phyloP scores from a whole-genome alignment of 805 yeast genomes.

The Wickerhamomyces ciferrii region DNA sequence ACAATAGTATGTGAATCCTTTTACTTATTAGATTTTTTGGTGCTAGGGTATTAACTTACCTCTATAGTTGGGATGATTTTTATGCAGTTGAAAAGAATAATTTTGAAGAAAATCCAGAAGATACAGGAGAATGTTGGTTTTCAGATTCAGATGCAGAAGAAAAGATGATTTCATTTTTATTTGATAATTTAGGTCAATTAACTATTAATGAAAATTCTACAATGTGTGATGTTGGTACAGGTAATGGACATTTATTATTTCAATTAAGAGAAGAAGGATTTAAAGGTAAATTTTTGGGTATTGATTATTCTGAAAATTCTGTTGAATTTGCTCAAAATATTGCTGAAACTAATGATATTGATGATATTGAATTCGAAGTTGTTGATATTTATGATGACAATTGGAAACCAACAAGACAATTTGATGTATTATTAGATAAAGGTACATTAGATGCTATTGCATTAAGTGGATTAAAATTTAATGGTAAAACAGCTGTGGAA shows the following conservation, averaged over 20 bases:
- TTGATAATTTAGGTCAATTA: constrained; percentile 38
- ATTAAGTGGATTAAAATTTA: constrained; percentile 54
- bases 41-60: constrained; percentile 13
- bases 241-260: constrained; percentile 88
- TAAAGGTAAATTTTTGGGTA: constrained; percentile 57
- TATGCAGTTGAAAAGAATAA: constrained; percentile 69
- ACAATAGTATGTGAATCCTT: constrained; percentile 45
- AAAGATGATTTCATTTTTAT: constrained; percentile 70
- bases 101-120: constrained; percentile 68
- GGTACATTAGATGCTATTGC: constrained; percentile 98
- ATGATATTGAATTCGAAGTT: constrained; percentile 45
- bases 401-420: constrained; percentile 35
- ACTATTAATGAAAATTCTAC: constrained; percentile 26
- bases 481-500: constrained; percentile 43
- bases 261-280: constrained; percentile 61
- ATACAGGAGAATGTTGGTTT: constrained; percentile 97
- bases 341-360: constrained; percentile 35
- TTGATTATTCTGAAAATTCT: constrained; percentile 85
- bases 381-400: constrained; percentile 57
- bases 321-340: constrained; percentile 67
- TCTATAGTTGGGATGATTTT: constrained; percentile 81
- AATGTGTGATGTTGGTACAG: constrained; percentile 87
- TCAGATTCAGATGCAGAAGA: constrained; percentile 91
- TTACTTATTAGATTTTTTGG: not conserved
- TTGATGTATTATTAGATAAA: constrained; percentile 81